Percentiles rank a stretch among this genome's conserved stretches.
phyloP scores from a whole-genome alignment of 2,329 filamentous ascomycete species.

The Exophiala spinifera region DNA sequence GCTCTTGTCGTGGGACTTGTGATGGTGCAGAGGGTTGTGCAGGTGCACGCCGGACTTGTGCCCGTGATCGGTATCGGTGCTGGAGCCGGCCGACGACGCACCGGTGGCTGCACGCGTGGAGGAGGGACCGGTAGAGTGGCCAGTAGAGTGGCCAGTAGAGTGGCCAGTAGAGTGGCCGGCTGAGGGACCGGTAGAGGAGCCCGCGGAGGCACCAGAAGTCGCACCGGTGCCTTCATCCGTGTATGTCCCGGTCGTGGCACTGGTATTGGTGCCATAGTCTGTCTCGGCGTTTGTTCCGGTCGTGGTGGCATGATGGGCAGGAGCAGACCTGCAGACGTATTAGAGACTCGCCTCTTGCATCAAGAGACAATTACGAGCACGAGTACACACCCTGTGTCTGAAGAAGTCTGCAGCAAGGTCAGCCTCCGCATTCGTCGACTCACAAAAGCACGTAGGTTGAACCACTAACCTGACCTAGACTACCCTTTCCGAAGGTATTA shows the following conservation, averaged over 20 bases:
- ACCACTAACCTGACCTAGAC: too few relatives aligned
- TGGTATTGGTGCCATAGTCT: neutral
- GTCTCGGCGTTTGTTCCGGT: neutral
- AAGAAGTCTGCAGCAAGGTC: too few relatives aligned
- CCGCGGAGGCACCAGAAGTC: neutral
- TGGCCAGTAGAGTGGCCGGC: neutral
- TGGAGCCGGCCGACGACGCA: too few relatives aligned
- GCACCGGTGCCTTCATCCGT: neutral
- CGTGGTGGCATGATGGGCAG: neutral
- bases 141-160: neutral
- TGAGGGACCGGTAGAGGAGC: neutral
- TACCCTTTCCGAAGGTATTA: too few relatives aligned
- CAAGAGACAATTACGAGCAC: too few relatives aligned
- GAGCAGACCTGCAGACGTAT: neutral
- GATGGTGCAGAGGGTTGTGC: slow-evolving; percentile 3
- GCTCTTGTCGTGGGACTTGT: neutral
- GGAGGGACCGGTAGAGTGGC: neutral
- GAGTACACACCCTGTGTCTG: too few relatives aligned
- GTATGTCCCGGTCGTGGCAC: neutral
- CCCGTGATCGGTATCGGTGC: neutral
- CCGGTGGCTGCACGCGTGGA: neutral
- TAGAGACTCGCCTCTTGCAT: too few relatives aligned
- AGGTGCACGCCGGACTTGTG: neutral
- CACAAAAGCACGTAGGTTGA: too few relatives aligned
- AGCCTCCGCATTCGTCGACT: too few relatives aligned